These are phyloP conservation scores for Metschnikowia noctiluminum DNA, from an alignment of 805 yeast genomes.

Conservation along the genomic window DNA sequence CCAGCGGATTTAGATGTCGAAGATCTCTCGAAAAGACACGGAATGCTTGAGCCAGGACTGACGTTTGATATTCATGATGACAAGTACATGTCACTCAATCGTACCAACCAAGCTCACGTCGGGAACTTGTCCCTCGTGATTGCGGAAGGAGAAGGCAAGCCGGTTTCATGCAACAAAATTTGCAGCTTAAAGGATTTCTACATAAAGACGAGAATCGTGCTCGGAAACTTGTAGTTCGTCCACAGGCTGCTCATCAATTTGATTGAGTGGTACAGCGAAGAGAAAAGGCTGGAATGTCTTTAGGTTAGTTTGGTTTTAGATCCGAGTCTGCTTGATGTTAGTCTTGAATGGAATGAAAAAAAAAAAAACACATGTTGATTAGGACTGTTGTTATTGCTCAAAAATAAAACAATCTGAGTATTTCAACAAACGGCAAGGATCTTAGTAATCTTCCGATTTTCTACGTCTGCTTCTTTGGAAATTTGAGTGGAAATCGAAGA, in stretches of 20 bases:
- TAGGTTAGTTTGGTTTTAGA: too few species aligned
- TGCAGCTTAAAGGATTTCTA: background rate
- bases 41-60: slow-evolving; percentile 65
- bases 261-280: background rate
- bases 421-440: too few species aligned
- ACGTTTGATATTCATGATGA: slow-evolving; percentile 59
- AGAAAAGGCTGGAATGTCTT: too few species aligned
- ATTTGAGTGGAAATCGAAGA: too few species aligned
- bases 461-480: too few species aligned
- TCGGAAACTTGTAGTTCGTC: background rate
- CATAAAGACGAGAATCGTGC: background rate
- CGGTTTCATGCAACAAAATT: slow-evolving; percentile 1
- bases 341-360: too few species aligned
- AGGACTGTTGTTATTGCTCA: too few species aligned
- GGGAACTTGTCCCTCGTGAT: slow-evolving; percentile 1
- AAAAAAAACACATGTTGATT: too few species aligned
- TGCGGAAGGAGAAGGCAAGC: background rate
- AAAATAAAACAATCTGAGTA: too few species aligned
- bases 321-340: too few species aligned
- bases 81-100: slow-evolving; percentile 60
- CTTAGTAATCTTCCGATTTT: too few species aligned
- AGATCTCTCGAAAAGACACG: slow-evolving; percentile 75
- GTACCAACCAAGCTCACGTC: slow-evolving; percentile 15
- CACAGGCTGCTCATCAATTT: background rate
- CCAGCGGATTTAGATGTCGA: slow-evolving; percentile 59